phyloP scores from a whole-genome alignment of 805 yeast genomes.

The Ogataea methanolica region DNA sequence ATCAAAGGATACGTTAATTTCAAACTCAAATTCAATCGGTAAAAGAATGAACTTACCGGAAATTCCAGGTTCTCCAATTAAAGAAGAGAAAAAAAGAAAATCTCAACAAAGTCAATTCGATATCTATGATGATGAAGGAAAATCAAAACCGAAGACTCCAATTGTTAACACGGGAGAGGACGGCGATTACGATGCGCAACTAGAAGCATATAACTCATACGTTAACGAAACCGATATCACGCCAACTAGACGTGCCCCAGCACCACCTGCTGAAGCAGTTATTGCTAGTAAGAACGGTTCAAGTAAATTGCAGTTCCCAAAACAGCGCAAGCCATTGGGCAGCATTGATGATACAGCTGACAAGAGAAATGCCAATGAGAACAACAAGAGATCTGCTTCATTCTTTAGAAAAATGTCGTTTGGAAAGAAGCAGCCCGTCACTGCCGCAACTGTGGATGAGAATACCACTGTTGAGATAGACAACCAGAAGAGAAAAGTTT shows the following conservation, averaged over 20 bases:
- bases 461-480: not conserved
- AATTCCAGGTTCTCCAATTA: slow-evolving; percentile 35
- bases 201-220: slow-evolving; percentile 1
- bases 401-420: slow-evolving; percentile 48
- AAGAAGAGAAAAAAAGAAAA: slow-evolving; percentile 21
- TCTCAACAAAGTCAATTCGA: slow-evolving; percentile 21
- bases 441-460: not conserved
- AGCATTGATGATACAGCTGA: slow-evolving; percentile 14
- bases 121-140: slow-evolving; percentile 18
- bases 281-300: slow-evolving; percentile 9
- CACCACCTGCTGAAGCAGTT: slow-evolving; percentile 5
- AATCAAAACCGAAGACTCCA: not conserved
- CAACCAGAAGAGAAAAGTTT: slow-evolving; percentile 15
- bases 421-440: slow-evolving; percentile 35
- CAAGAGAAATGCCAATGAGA: slow-evolving; percentile 9
- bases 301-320: slow-evolving; percentile 12
- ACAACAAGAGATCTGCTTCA: slow-evolving; percentile 19
- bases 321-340: slow-evolving; percentile 25
- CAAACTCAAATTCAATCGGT: slow-evolving; percentile 30
- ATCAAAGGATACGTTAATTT: slow-evolving; percentile 39
- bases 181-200: not conserved
- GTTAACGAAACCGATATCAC: not conserved
- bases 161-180: not conserved
- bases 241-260: slow-evolving; percentile 7
- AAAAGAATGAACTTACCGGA: slow-evolving; percentile 45